A percentile compares a stretch with the other conserved stretches of the same genome.
Conservation (phyloP, 768 basidiomycete species). For the Lactarius hengduanensis region DNA sequence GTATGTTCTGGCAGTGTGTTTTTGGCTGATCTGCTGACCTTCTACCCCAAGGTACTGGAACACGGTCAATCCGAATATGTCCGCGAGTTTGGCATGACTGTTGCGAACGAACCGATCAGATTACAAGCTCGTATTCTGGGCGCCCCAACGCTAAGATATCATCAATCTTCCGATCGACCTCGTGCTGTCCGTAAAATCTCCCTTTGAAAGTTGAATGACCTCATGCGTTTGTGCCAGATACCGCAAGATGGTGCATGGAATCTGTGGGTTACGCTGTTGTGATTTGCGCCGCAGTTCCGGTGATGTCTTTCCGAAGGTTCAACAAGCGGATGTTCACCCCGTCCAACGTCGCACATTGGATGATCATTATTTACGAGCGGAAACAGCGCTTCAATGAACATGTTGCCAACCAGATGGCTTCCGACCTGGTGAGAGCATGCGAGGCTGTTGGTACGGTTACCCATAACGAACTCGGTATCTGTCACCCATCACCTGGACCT, state of each 20-base stretch:
- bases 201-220: background rate
- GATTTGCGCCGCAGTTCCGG: background rate
- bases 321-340: slow-evolving; percentile 69
- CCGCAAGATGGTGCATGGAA: slow-evolving; percentile 77
- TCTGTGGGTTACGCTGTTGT: slow-evolving; percentile 45
- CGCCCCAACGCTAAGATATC: slow-evolving; percentile 68
- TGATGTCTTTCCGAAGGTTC: slow-evolving; percentile 45
- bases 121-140: slow-evolving; percentile 62
- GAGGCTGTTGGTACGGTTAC: slow-evolving; percentile 55
- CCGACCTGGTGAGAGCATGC: slow-evolving; percentile 50
- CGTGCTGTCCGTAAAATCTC: slow-evolving; percentile 49
- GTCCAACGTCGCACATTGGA: slow-evolving; percentile 54
- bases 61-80: slow-evolving; percentile 52
- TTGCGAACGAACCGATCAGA: slow-evolving; percentile 52
- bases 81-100: slow-evolving; percentile 64
- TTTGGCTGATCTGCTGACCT: slow-evolving; percentile 3
- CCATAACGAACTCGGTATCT: background rate
- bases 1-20: slow-evolving; percentile 35
- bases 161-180: slow-evolving; percentile 50
- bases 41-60: slow-evolving; percentile 47
- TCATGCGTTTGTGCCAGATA: slow-evolving; percentile 37
- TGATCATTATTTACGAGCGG: slow-evolving; percentile 65
- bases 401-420: slow-evolving; percentile 54
- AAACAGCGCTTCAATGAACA: slow-evolving; percentile 51
- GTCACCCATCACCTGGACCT: background rate